phyloP scores from a whole-genome alignment of 139 green algal genomes.

The Zygnema cylindricum region DNA sequence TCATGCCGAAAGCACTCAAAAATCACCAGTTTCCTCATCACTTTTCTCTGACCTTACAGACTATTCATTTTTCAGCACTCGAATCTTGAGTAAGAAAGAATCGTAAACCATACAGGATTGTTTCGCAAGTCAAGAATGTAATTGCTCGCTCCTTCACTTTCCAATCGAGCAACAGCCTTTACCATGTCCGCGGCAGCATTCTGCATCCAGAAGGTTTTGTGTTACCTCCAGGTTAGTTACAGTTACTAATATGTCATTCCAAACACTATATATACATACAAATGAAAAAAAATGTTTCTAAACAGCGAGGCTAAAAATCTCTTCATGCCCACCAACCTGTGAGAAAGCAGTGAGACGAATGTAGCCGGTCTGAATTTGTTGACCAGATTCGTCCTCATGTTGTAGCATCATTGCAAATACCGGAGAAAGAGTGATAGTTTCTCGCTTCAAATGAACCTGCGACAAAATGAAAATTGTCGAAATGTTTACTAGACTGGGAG shows the following conservation, averaged over 20 bases:
- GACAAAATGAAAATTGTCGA: background rate
- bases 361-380: constrained; percentile 77
- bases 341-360: constrained; percentile 86
- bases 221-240: too few relatives aligned
- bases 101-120: constrained; percentile 76
- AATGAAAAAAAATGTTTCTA: background rate
- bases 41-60: too few relatives aligned
- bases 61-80: too few relatives aligned
- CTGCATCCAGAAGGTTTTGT: too few relatives aligned
- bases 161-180: constrained; percentile 76
- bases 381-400: constrained; percentile 21
- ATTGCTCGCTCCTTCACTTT: constrained; percentile 71
- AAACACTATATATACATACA: background rate
- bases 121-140: constrained; percentile 94
- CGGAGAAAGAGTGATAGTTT: constrained; percentile 79
- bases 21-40: too few relatives aligned
- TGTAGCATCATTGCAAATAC: constrained; percentile 74
- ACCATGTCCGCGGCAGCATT: constrained; percentile 55
- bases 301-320: background rate
- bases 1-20: too few relatives aligned
- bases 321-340: constrained; percentile 57
- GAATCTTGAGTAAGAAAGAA: too few relatives aligned
- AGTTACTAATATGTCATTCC: too few relatives aligned
- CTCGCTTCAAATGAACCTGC: constrained; percentile 69
- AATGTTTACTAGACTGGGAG: too few relatives aligned